These are phyloP conservation scores for Pythium dissimile DNA, from an alignment of 352 stramenopile genomes.

Conservation along the genomic window DNA sequence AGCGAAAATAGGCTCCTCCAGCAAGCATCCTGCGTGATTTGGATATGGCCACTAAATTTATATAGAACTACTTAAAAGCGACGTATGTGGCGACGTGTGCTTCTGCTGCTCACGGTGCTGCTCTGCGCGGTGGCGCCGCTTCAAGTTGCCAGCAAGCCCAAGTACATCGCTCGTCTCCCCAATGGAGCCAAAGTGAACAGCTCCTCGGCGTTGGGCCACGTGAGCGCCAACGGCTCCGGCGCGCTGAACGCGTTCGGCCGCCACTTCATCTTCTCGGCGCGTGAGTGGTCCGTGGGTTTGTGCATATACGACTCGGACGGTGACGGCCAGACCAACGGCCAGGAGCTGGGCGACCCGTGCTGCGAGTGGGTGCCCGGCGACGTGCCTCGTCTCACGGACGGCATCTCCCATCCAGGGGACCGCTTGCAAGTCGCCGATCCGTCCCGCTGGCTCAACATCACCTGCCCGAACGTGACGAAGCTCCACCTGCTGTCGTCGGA, in stretches of 20 bases:
- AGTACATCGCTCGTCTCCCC: constrained; percentile 25
- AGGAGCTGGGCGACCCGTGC: constrained; percentile 58
- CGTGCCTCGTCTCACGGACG: constrained; percentile 4
- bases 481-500: background rate
- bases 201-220: constrained; percentile 23
- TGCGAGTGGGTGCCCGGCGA: constrained; percentile 29
- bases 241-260: constrained; percentile 35
- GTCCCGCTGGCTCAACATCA: background rate
- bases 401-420: constrained; percentile 21
- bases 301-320: constrained; percentile 49
- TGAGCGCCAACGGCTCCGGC: background rate
- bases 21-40: background rate
- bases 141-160: background rate
- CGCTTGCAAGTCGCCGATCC: background rate
- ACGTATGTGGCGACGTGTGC: background rate
- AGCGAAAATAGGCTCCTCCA: background rate
- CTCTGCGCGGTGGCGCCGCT: background rate
- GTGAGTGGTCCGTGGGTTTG: constrained; percentile 27
- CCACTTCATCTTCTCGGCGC: constrained; percentile 30
- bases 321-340: constrained; percentile 55
- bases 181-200: constrained; percentile 25
- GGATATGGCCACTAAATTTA: background rate
- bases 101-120: background rate
- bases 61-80: background rate
- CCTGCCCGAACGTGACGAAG: constrained; percentile 6